phyloP scores from a whole-genome alignment of 169 alveolate genomes.

The Plasmodium sp. region DNA sequence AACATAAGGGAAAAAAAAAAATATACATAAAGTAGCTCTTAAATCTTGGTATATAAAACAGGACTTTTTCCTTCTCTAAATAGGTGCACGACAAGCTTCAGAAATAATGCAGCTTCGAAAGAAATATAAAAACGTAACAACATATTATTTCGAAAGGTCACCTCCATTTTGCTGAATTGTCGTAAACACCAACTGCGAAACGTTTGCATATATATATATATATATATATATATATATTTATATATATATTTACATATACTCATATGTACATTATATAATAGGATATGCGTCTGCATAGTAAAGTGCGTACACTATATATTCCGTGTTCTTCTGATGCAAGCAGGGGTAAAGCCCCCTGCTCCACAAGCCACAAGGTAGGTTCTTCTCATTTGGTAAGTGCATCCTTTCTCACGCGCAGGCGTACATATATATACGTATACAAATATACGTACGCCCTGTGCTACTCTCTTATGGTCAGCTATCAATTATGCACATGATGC shows the following conservation, averaged over 20 bases:
- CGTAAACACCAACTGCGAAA: not conserved
- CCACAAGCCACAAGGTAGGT: not conserved
- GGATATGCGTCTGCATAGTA: not conserved
- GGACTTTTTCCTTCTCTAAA: not conserved
- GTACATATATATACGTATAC: not conserved
- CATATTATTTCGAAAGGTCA: not conserved
- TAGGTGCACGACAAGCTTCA: not conserved
- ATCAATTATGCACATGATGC: not conserved
- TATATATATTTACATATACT: not conserved
- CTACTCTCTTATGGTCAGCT: not conserved
- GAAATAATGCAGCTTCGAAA: not conserved
- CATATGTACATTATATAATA: not conserved
- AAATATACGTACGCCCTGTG: not conserved
- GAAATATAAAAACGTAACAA: not conserved
- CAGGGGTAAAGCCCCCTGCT: not conserved
- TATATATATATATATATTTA: not conserved
- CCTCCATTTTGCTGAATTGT: not conserved
- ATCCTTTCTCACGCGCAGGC: not conserved
- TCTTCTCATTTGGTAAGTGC: not conserved
- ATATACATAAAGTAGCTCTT: not conserved
- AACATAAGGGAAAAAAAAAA: not conserved
- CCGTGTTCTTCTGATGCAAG: not conserved
- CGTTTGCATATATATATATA: not conserved
- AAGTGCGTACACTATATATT: not conserved
- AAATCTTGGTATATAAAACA: not conserved